Percentiles rank a stretch among this genome's conserved stretches.
phyloP scores from a whole-genome alignment of 2,329 filamentous ascomycete genomes.

The Hypoxylon sp. region DNA sequence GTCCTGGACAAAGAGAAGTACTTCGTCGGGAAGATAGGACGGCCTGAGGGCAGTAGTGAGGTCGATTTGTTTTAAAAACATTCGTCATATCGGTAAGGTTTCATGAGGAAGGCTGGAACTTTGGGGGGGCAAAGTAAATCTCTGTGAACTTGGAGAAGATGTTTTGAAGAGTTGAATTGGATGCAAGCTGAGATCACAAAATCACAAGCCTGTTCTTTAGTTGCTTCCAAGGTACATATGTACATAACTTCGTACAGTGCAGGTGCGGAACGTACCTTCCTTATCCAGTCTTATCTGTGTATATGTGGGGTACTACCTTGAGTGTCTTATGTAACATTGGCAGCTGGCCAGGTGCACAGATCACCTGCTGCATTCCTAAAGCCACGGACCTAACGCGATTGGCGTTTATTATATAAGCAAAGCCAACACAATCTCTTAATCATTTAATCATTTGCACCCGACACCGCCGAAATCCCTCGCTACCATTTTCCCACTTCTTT shows the following conservation, averaged over 20 bases:
- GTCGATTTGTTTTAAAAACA: conserved; percentile 97
- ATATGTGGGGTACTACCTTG: not conserved
- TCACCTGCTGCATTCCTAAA: not conserved
- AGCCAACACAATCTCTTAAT: conserved; percentile 1
- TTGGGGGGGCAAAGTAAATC: conserved; percentile 1
- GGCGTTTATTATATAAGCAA: not conserved
- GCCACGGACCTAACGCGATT: not conserved
- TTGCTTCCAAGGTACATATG: conserved; percentile 16
- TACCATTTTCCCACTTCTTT: conserved; percentile 10
- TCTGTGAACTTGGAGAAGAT: conserved; percentile 1
- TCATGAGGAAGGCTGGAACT: conserved; percentile 8
- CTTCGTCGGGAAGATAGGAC: conserved; percentile 92
- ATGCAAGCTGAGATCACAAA: conserved; percentile 37
- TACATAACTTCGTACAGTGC: not conserved
- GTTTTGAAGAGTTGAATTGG: conserved; percentile 22
- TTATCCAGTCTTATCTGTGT: not conserved
- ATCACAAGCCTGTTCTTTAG: not conserved
- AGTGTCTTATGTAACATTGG: not conserved
- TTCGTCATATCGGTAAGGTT: conserved; percentile 73
- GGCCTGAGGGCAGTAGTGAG: conserved; percentile 96
- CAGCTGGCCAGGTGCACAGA: not conserved
- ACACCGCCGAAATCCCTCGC: conserved; percentile 35
- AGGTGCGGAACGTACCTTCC: not conserved
- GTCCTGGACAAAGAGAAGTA: conserved; percentile 95
- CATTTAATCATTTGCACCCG: conserved; percentile 10